These are phyloP conservation scores for Xanthoceras sorbifolium DNA, from an alignment of 345 rosid genomes.

Conservation along the genomic window DNA sequence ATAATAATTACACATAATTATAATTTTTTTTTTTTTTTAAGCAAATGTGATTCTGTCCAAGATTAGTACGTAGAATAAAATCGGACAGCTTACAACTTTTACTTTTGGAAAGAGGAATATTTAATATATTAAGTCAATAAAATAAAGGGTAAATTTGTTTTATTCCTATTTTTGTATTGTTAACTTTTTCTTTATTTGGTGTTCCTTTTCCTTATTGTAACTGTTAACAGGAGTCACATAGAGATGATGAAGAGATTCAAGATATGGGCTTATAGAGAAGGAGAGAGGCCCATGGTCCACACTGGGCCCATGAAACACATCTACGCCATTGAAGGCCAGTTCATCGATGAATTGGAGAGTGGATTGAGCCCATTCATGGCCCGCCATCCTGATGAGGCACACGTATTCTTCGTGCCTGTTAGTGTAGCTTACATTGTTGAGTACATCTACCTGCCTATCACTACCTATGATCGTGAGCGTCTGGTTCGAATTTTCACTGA, in stretches of 20 bases:
- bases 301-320: conserved; percentile 44
- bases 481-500: conserved; percentile 31
- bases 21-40: too few species aligned
- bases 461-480: conserved; percentile 25
- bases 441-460: conserved; percentile 36
- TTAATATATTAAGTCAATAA: too few species aligned
- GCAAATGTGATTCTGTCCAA: neutral
- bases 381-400: conserved; percentile 43
- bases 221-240: conserved; percentile 37
- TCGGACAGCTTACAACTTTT: neutral
- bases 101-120: neutral
- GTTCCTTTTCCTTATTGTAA: too few species aligned
- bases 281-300: conserved; percentile 43
- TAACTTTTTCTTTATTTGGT: neutral
- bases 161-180: neutral
- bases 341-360: conserved; percentile 46
- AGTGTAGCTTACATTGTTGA: conserved; percentile 33
- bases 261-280: conserved; percentile 58
- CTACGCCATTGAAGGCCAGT: conserved; percentile 55
- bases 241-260: conserved; percentile 57
- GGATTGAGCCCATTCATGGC: conserved; percentile 39
- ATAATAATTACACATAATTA: too few species aligned
- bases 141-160: too few species aligned
- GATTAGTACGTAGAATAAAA: neutral
- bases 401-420: conserved; percentile 45